Evolutionary conservation across 345 rosid species (phyloP).

Genomic region (Syzygium jambos): DNA sequence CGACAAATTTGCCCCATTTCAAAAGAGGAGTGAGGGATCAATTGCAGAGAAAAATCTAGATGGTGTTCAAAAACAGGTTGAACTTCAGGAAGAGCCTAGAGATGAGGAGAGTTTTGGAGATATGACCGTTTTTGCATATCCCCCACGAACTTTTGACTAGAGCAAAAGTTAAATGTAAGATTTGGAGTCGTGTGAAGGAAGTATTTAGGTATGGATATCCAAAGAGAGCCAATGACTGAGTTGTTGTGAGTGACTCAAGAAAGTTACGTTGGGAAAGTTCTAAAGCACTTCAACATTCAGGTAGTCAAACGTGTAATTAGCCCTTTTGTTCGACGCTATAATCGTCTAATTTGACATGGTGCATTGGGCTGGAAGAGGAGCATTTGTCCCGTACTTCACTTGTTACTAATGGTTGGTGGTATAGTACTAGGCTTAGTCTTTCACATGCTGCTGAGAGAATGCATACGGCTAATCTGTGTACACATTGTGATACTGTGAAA

Average conservation of each 20-base stretch:
- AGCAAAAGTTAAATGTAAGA: not conserved
- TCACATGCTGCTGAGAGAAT: not conserved
- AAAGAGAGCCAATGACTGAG: not conserved
- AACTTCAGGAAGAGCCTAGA: not conserved
- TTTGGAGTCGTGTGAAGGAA: not conserved
- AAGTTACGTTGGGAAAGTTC: not conserved
- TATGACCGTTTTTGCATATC: not conserved
- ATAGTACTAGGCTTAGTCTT: not conserved
- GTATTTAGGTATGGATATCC: not conserved
- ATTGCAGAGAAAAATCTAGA: not conserved
- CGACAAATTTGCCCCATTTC: not conserved
- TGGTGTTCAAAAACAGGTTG: not conserved
- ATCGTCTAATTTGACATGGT: not conserved
- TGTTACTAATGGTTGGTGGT: not conserved
- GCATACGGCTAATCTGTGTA: not conserved
- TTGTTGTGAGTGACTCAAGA: not conserved
- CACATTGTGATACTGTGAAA: not conserved
- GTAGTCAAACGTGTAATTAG: not conserved
- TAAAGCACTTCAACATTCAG: not conserved
- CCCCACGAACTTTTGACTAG: not conserved
- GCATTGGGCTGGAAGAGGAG: not conserved
- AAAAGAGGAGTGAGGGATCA: not conserved
- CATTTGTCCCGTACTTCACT: not conserved
- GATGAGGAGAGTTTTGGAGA: not conserved
- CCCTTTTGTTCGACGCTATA: not conserved